phyloP scores from a whole-genome alignment of 164 flowering plant genomes.

The Platanus orientalis region DNA sequence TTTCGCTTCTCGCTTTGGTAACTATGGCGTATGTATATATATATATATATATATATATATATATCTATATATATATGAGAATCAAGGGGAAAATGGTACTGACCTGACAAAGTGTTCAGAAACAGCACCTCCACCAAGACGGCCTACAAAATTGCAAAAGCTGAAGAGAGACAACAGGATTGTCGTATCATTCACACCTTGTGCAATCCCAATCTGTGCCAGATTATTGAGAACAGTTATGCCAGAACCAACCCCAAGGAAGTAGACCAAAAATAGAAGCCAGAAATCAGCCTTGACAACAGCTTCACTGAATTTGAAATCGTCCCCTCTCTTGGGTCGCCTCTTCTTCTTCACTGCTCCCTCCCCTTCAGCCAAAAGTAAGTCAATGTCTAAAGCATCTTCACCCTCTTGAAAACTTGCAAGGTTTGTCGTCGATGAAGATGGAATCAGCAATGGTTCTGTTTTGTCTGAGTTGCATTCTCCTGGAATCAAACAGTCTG shows the following conservation, averaged over 20 bases:
- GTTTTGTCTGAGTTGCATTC: conserved; percentile 27
- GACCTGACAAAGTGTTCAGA: conserved; percentile 89
- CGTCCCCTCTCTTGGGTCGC: conserved; percentile 81
- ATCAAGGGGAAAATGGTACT: conserved; percentile 10
- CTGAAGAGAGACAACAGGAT: conserved; percentile 74
- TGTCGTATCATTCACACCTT: conserved; percentile 60
- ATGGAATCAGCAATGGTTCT: conserved; percentile 49
- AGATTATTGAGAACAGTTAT: conserved; percentile 88
- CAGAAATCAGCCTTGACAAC: conserved; percentile 88
- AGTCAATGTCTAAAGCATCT: conserved; percentile 50
- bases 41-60: too few species aligned
- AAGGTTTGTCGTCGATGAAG: conserved; percentile 46
- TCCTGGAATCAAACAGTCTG: conserved; percentile 24
- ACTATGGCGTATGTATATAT: too few species aligned
- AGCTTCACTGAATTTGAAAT: conserved; percentile 70
- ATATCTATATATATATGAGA: too few species aligned
- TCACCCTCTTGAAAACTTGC: conserved; percentile 48
- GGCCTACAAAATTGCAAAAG: conserved; percentile 87
- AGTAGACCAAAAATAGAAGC: conserved; percentile 82
- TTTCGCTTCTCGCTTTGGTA: too few species aligned
- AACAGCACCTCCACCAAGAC: conserved; percentile 79
- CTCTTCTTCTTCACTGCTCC: conserved; percentile 87
- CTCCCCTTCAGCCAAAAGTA: conserved; percentile 87
- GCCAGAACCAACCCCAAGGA: conserved; percentile 83
- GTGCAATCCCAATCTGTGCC: conserved; percentile 85